These are phyloP conservation scores for Oenanthe sinensis DNA, from an alignment of 129 eudicot species.

Conservation along the genomic window DNA sequence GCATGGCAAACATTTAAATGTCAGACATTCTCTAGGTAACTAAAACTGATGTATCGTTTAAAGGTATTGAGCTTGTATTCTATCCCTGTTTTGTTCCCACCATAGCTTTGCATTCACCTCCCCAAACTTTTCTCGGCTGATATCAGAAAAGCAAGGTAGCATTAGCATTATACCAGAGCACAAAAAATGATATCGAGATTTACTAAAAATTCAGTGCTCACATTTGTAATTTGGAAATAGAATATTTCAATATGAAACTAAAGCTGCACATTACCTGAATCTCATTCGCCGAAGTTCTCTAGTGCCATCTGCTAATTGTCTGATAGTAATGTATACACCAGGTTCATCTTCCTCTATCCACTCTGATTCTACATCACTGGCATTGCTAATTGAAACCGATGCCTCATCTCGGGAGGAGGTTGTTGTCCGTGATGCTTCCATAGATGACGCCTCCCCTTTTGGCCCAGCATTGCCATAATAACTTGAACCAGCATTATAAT, in stretches of 20 bases:
- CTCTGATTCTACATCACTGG: constrained; percentile 84
- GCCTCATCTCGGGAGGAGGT: constrained; percentile 83
- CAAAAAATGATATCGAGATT: background rate
- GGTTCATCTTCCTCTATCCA: constrained; percentile 97
- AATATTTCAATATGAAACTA: background rate
- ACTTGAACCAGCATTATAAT: constrained; percentile 46
- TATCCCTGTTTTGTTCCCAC: constrained; percentile 98
- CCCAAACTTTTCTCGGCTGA: constrained; percentile 88
- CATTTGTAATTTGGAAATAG: background rate
- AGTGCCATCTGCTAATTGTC: constrained; percentile 89
- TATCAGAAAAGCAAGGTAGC: background rate
- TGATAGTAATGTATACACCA: constrained; percentile 81
- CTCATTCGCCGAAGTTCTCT: constrained; percentile 89
- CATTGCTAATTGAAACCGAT: constrained; percentile 79
- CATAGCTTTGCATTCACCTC: constrained; percentile 81
- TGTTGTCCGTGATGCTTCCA: constrained; percentile 92
- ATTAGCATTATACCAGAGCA: background rate
- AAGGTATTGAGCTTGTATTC: constrained; percentile 93
- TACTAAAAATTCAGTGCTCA: no score
- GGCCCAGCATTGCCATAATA: constrained; percentile 38
- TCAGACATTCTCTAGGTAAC: constrained; percentile 10
- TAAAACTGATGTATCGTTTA: constrained; percentile 21
- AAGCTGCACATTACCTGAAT: constrained; percentile 49
- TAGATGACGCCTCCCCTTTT: constrained; percentile 57
- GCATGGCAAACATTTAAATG: background rate